These are phyloP conservation scores for Penicillium vulpinum DNA, from an alignment of 2,329 filamentous ascomycete species.

Conservation along the genomic window DNA sequence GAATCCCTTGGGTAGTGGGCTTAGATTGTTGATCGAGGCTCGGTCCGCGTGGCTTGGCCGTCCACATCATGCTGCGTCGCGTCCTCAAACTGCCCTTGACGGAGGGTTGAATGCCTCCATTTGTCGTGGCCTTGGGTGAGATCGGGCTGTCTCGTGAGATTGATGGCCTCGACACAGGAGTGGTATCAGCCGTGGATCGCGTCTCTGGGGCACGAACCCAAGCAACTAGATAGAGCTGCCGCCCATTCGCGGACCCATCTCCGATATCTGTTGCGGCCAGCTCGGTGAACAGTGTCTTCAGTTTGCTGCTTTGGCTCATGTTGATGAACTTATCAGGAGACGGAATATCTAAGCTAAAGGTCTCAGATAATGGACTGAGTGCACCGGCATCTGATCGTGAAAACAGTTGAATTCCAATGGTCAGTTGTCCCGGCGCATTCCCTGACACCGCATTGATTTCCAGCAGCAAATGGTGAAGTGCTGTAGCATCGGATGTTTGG, in stretches of 20 bases:
- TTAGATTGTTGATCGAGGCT: conserved; percentile 33
- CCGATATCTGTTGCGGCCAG: conserved; percentile 73
- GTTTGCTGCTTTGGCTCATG: conserved; percentile 64
- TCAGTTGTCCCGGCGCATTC: conserved; percentile 71
- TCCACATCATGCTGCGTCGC: conserved; percentile 49
- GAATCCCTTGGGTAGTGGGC: conserved; percentile 27
- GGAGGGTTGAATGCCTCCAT: conserved; percentile 31
- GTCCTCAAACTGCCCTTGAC: conserved; percentile 41
- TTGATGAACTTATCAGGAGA: conserved; percentile 69
- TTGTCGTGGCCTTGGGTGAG: conserved; percentile 26
- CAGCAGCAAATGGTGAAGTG: conserved; percentile 76
- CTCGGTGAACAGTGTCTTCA: conserved; percentile 86
- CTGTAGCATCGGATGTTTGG: conserved; percentile 65
- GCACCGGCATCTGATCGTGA: conserved; percentile 65
- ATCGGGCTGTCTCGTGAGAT: conserved; percentile 37
- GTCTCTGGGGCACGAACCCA: conserved; percentile 68
- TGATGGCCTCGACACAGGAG: conserved; percentile 31
- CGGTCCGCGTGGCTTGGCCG: conserved; percentile 34
- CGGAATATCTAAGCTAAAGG: conserved; percentile 75
- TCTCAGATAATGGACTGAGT: conserved; percentile 74
- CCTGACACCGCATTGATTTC: conserved; percentile 82
- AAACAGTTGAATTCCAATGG: conserved; percentile 75
- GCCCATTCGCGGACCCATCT: conserved; percentile 61
- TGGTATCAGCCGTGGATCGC: conserved; percentile 27
- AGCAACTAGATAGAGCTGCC: conserved; percentile 79